A percentile compares a stretch with the other conserved stretches of the same genome.
Evolutionary conservation across 2,329 filamentous ascomycete genomes (phyloP).

Genomic region (Teratosphaeria viscida): DNA sequence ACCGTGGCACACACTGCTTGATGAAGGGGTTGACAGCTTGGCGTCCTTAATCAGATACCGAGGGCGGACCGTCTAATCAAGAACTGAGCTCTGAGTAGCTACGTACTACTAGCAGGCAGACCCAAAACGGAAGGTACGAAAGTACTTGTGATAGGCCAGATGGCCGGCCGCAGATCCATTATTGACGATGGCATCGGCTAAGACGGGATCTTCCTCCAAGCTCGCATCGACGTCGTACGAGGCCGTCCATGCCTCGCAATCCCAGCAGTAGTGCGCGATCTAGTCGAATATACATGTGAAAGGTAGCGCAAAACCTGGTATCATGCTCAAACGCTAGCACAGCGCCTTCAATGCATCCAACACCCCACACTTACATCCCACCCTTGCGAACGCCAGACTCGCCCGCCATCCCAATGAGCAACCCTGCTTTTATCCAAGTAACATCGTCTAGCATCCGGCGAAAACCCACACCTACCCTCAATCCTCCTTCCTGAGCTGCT

Average conservation of each 20-base stretch:
- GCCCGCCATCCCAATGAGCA: background rate
- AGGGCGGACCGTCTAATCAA: too few relatives aligned
- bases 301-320: background rate
- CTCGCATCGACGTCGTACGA: too few relatives aligned
- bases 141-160: too few relatives aligned
- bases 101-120: too few relatives aligned
- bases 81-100: too few relatives aligned
- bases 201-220: background rate
- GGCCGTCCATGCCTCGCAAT: too few relatives aligned
- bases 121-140: too few relatives aligned
- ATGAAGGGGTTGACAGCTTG: too few relatives aligned
- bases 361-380: background rate
- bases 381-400: background rate
- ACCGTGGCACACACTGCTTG: too few relatives aligned
- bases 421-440: background rate
- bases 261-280: background rate
- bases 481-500: background rate
- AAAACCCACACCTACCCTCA: background rate
- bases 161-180: too few relatives aligned
- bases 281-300: background rate
- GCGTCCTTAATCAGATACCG: too few relatives aligned
- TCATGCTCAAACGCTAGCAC: background rate
- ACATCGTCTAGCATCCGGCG: background rate
- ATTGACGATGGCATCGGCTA: background rate
- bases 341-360: background rate